These are phyloP conservation scores for Collybia nuda DNA, from an alignment of 768 basidiomycete genomes.

Conservation along the genomic window DNA sequence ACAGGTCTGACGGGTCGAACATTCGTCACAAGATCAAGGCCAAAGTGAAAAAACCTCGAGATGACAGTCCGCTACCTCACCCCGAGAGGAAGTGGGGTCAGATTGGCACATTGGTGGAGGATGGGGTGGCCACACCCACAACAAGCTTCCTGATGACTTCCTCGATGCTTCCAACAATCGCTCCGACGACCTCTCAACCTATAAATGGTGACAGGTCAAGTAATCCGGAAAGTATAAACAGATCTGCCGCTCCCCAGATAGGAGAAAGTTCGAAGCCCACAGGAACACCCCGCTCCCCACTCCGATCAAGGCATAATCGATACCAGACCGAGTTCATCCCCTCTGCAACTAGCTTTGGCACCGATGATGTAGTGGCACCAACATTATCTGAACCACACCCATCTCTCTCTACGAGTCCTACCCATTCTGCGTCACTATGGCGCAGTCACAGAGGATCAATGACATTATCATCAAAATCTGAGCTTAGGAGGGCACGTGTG, in stretches of 20 bases:
- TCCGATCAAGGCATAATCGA: conserved; percentile 44
- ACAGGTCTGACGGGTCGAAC: conserved; percentile 27
- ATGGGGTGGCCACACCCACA: conserved; percentile 1
- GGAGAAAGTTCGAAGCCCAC: too few species aligned
- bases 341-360: conserved; percentile 14
- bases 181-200: not conserved
- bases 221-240: too few species aligned
- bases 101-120: conserved; percentile 15
- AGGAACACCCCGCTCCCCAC: conserved; percentile 9
- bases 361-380: conserved; percentile 7
- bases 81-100: conserved; percentile 15
- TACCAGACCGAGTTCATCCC: conserved; percentile 48
- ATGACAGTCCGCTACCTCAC: conserved; percentile 3
- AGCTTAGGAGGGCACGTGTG: conserved; percentile 48
- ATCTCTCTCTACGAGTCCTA: conserved; percentile 10
- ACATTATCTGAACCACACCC: conserved; percentile 1
- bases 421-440: conserved; percentile 10
- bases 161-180: not conserved
- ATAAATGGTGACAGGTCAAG: not conserved
- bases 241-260: too few species aligned
- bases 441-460: conserved; percentile 20
- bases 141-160: conserved; percentile 1
- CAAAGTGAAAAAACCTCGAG: conserved; percentile 15
- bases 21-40: conserved; percentile 20
- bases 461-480: conserved; percentile 39